A percentile compares a stretch with the other conserved stretches of the same genome.
phyloP scores from a whole-genome alignment of 805 yeast species.

The Schwanniomyces yamadae region DNA sequence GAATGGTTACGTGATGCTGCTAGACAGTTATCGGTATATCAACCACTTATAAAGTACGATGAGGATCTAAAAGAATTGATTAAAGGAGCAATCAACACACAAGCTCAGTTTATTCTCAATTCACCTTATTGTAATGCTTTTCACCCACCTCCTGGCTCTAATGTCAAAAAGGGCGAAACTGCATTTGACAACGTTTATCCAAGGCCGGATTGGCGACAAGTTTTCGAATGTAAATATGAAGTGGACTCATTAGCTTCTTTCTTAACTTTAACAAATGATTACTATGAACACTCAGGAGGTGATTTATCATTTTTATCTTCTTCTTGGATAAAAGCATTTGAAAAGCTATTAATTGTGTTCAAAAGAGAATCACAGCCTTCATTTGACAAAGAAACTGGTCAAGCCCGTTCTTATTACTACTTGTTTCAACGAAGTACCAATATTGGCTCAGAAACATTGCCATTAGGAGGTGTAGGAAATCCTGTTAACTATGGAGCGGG shows the following conservation, averaged over 20 bases:
- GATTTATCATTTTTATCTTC: conserved; percentile 48
- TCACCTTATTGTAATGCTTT: conserved; percentile 90
- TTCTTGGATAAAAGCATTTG: conserved; percentile 60
- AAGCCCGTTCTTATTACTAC: conserved; percentile 51
- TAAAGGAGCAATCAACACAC: conserved; percentile 78
- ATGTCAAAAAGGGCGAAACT: conserved; percentile 48
- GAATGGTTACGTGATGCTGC: conserved; percentile 92
- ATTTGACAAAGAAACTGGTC: conserved; percentile 50
- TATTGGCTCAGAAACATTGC: conserved; percentile 77
- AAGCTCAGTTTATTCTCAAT: conserved; percentile 57
- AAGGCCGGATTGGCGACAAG: conserved; percentile 63
- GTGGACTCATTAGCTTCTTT: conserved; percentile 84
- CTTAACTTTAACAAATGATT: conserved; percentile 71
- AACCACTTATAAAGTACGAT: conserved; percentile 58
- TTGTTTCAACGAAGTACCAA: conserved; percentile 72
- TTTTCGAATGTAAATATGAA: conserved; percentile 89
- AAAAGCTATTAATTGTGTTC: conserved; percentile 50
- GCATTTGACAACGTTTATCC: conserved; percentile 69
- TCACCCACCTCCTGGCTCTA: conserved; percentile 70
- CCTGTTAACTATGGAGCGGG: conserved; percentile 76
- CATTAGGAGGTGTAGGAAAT: conserved; percentile 77
- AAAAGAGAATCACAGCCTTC: conserved; percentile 62
- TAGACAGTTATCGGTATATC: conserved; percentile 75
- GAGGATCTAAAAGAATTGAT: conserved; percentile 49
- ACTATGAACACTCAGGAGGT: conserved; percentile 49